Base-by-base conservation (phyloP, 441 rosid species). In the Adansonia grandidieri region DNA sequence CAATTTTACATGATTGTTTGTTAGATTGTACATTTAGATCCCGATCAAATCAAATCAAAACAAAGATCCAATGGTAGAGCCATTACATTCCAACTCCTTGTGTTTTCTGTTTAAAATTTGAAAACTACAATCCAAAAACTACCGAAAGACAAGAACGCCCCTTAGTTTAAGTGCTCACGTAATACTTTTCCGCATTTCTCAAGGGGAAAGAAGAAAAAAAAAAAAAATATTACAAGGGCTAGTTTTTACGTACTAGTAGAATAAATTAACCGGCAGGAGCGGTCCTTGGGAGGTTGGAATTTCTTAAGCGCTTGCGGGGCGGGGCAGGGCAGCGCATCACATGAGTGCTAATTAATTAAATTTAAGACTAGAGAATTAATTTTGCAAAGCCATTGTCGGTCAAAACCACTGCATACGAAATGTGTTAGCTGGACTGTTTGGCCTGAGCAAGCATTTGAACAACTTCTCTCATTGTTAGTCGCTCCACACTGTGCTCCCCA, bases 401-500 rank as follows among this genome's bases (percentile, higher is more conserved):
- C 8, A 0, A 37, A 48, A 28, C 65, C 73, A 88, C 48, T 85
- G 86, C 70, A 81, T 80, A 58, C 77, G 77, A 79, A 84, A 80
- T 40, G 86, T 81, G 71, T 68, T 63, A 17, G 87, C 84, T 72
- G 40, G 40, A 37, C 40, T 77, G 86, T 40, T 80, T 85, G 70
- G 91, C 89, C 82, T 88, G 85, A 22, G 89, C 86, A 62, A 92
- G 91, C 90, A 92, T 92, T 78, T 94, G 96, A 79, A 92, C 94
- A 72, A 93, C 97, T 78, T 93, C 98, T 85, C 92, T 89, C 97
- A 90, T 94, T 50, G 96, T 91, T 9, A 97, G 98, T 77, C 98
- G 85, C 83, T 94, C 97, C 67, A 92, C 93, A 58, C 93, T 90
- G 6, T 90, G 94, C 81, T 94, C 97, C 79, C 91, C 90, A 60